Conservation (phyloP, 129 eudicot species). For the Logfia minima region DNA sequence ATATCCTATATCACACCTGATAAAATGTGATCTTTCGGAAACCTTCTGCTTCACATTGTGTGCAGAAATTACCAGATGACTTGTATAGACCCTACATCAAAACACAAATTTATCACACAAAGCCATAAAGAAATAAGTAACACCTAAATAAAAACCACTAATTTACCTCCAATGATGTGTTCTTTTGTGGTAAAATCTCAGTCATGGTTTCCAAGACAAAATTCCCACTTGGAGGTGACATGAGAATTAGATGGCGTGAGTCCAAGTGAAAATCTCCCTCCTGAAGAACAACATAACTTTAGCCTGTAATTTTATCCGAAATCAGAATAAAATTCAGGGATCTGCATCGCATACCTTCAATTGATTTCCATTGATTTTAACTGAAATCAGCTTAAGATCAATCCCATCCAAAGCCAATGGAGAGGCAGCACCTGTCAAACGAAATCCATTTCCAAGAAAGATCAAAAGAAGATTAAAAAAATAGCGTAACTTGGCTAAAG, state of each 20-base stretch:
- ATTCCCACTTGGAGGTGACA: slow-evolving; percentile 70
- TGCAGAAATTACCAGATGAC: slow-evolving; percentile 96
- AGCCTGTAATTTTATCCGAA: not conserved
- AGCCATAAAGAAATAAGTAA: not conserved
- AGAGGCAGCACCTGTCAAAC: slow-evolving; percentile 48
- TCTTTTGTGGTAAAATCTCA: slow-evolving; percentile 73
- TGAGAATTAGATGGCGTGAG: slow-evolving; percentile 62
- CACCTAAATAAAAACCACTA: not conserved
- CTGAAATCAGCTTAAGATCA: slow-evolving; percentile 74
- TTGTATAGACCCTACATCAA: slow-evolving; percentile 85
- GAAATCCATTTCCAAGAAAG: not conserved
- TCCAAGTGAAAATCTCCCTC: slow-evolving; percentile 61
- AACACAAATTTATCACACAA: slow-evolving; percentile 4
- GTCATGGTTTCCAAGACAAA: slow-evolving; percentile 71
- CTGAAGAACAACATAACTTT: slow-evolving; percentile 35
- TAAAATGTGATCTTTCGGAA: slow-evolving; percentile 88
- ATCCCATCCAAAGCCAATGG: slow-evolving; percentile 80
- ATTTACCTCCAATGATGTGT: slow-evolving; percentile 87
- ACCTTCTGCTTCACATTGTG: slow-evolving; percentile 99
- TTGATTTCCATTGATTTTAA: slow-evolving; percentile 59
- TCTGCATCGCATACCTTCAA: slow-evolving; percentile 50
- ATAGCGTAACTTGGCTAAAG: not conserved
- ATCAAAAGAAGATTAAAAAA: not conserved
- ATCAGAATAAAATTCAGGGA: not conserved
- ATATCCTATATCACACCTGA: slow-evolving; percentile 54